Evolutionary conservation across 495 filamentous ascomycete genomes (phyloP), one percentile per base, ranked within the genome.

Genomic region (Aspergillus haitiensis): DNA sequence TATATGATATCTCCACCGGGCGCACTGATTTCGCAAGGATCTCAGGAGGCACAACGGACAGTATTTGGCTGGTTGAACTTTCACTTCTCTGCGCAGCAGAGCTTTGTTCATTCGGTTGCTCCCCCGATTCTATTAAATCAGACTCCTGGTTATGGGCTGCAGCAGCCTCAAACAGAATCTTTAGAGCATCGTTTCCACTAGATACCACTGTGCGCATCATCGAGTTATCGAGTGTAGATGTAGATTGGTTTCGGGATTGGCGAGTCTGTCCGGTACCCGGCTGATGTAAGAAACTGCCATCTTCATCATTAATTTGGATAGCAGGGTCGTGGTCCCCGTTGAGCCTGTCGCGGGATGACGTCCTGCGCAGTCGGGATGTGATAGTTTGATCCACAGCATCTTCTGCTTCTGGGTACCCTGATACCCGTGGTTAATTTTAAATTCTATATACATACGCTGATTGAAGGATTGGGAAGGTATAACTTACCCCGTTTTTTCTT

Each of bases 91-190:
- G 55, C 1, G 58, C 58, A 6, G 63, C 52, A 12, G 54, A 56
- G 44, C 49, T 60, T 15, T 59, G 62, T 39, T 47, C 60, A 45
- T 44, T 50, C 8, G 57, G 50, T 5, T 65, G 63, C 3, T 61
- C 40, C 49, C 56, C 63, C 6, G 56, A 53, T 18, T 69, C 69
- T 47, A 56, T 61, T 0, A 54, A 36, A 5, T 55, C 59, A 13
- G 67, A 63, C 36, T 73, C 74, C 37, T 72, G 67, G 40, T 60
- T 67, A 51, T 75, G 74, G 7, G 67, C 73, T 31, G 76, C 75
- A 7, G 80, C 80, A 9, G 79, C 80, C 61, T 82, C 79, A 56
- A 81, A 82, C 5, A 82, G 67, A 45, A 82, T 78, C 56, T 82
- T 81, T 10, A 82, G 67, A 15, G 80, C 80, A 70, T 82, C 80